Evolutionary conservation across 805 yeast species (phyloP).

Genomic region (Candida chilensis): DNA sequence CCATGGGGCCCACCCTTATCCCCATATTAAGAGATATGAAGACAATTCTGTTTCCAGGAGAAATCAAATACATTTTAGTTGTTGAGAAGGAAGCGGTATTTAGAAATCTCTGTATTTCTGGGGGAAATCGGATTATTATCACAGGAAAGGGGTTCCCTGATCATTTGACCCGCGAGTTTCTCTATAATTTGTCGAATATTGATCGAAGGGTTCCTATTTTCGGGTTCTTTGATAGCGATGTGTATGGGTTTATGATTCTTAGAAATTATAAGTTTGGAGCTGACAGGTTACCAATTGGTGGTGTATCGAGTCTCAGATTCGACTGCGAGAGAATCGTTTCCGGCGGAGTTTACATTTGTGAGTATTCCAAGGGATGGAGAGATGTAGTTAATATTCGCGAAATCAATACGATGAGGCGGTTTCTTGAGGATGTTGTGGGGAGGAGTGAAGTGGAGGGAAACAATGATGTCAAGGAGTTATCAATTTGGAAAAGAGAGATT

Average conservation of each 20-base stretch:
- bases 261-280: slow-evolving; percentile 20
- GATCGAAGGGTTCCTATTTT: slow-evolving; percentile 25
- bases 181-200: slow-evolving; percentile 14
- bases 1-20: slow-evolving; percentile 16
- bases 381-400: too few relatives aligned
- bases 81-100: slow-evolving; percentile 42
- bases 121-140: slow-evolving; percentile 21
- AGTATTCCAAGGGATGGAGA: too few relatives aligned
- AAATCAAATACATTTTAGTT: slow-evolving; percentile 20
- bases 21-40: slow-evolving; percentile 8
- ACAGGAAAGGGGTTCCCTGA: slow-evolving; percentile 72
- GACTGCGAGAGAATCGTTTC: too few relatives aligned
- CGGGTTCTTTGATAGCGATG: slow-evolving; percentile 55
- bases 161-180: slow-evolving; percentile 34
- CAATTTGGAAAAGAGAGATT: slow-evolving; percentile 30
- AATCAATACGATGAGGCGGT: too few relatives aligned
- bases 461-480: too few relatives aligned
- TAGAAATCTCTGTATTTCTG: slow-evolving; percentile 16
- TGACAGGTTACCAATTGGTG: slow-evolving; percentile 1
- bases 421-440: too few relatives aligned
- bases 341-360: too few relatives aligned
- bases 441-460: too few relatives aligned
- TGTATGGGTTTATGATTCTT: slow-evolving; percentile 50
- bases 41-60: slow-evolving; percentile 8
- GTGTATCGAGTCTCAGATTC: too few relatives aligned